Base-by-base conservation (phyloP, 768 basidiomycete genomes). In the Boletus reticuloceps region DNA sequence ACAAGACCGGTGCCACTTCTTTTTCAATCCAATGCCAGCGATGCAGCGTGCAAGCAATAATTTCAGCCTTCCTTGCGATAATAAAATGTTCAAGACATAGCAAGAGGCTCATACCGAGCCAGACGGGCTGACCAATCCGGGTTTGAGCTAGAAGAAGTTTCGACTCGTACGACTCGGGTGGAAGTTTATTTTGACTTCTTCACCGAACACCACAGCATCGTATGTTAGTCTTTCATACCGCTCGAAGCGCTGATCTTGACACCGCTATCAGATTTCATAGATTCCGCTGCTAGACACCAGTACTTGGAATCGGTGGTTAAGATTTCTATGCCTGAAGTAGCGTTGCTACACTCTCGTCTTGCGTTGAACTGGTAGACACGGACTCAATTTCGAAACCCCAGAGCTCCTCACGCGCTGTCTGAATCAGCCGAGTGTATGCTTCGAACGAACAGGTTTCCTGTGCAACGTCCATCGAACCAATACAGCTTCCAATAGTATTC, bases 1-100 rank as follows among this genome's bases (percentile, higher is more conserved):
- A n/a, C n/a, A 52, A 47, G 46, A 65, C 58, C 62, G 36, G 60
- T 65, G 63, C 55, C 17, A 17, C 58, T 66, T 66, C 66, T 66
- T 20, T 42, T 31, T 54, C 43, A 42, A 56, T 58, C 54, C 54
- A 56, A 62, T 19, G 32, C 31, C 54, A 42, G 50, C 51, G 50
- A 56, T 47, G 31, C 53, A 55, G 31, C 43, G 42, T 59, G 57
- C 51, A 51, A 29, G 36, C 40, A 55, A 40, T 65, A 38, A 51
- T 53, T 11, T 38, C 38, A 22, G 29, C 29, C 54, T 54, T 64
- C 56, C 47, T 42, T 22, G 34, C 42, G 37, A 57, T 31, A 50
- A 40, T 25, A 55, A 46, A 34, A 34, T 19, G 53, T 38, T 40
- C 54, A 16, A 41, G 50, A 49, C 63, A 54, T 56, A 49, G 56